Base-by-base conservation (phyloP, 1,284 basidiomycete species). In the Cryptococcus deneoformans region DNA sequence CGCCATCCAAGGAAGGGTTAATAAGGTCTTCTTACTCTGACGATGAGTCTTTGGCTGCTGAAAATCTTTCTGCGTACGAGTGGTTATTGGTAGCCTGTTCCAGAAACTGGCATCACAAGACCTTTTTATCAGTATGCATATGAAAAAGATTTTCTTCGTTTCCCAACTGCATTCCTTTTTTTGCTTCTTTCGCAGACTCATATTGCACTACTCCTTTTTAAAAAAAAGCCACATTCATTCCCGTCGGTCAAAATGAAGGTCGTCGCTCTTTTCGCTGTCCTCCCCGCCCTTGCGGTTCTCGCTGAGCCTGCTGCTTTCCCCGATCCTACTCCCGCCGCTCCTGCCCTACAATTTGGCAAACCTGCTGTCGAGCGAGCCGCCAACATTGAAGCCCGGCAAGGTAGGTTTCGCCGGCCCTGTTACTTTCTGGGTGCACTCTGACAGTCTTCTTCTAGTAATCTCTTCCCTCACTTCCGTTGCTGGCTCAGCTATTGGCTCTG, bases 221-320 rank as follows among this genome's bases (percentile, higher is more conserved):
- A 12, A 47, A 49, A 12, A 47, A 24, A n/a, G 16, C 6, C 43
- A 5, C 52, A 45, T 14, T n/a, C 24, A 37, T 14, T 43, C 46
- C 38, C 16, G 5, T 29, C 29, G 5, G 29, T 29, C 24, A 38
- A 34, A 35, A 65, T 67, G 66, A 63, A 61, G 46, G 50, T 62
- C 61, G 52, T 61, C 48, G 45, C 59, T 50, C 39, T 61, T 16
- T 6, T 63, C 49, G 56, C 60, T 42, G 45, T 64, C 54, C 37
- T 63, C 47, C 50, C 58, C 39, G 45, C 49, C 24, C 36, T 60
- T 24, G 58, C 59, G 36, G 50, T 56, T 24, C 49, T 47, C 40
- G 57, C 55, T 38, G 59, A 59, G 34, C 58, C 58, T 11, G 57
- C 40, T 34, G 50, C 55, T 45, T 40, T 50, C 37, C 42, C 54